Evolutionary conservation across 306 rosid genomes (phyloP).

Genomic region (Cucumis hystrix): DNA sequence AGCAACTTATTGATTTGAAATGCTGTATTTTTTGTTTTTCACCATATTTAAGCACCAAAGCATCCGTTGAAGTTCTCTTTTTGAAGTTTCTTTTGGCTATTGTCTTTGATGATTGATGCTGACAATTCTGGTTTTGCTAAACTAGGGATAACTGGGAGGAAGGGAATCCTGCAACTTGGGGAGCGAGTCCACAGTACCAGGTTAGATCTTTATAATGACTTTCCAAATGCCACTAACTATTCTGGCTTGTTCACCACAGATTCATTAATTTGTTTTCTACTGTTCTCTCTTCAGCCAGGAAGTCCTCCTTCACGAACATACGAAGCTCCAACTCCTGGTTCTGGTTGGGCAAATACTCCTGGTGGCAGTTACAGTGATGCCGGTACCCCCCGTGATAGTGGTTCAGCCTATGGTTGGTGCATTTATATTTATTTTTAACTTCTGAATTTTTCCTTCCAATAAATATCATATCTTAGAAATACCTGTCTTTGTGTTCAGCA

Average conservation of each 20-base stretch:
- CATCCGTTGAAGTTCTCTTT: background rate
- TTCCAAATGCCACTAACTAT: background rate
- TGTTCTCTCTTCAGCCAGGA: constrained; percentile 50
- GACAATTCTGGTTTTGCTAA: constrained; percentile 11
- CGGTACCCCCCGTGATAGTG: constrained; percentile 73
- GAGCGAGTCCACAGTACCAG: constrained; percentile 91
- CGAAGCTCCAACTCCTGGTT: constrained; percentile 99
- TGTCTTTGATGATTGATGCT: constrained; percentile 8
- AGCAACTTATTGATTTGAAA: background rate
- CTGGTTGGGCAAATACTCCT: constrained; percentile 94
- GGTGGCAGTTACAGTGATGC: constrained; percentile 90
- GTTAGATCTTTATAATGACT: constrained; percentile 19
- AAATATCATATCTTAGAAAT: background rate
- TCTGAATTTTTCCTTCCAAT: background rate
- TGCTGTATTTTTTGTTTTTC: background rate
- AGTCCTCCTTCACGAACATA: constrained; percentile 86
- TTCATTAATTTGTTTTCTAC: background rate
- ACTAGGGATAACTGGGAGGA: constrained; percentile 97
- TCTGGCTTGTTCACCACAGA: background rate
- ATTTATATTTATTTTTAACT: background rate
- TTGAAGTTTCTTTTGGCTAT: too few species aligned
- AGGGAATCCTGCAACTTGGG: constrained; percentile 97
- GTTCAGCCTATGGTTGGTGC: constrained; percentile 56
- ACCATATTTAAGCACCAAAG: background rate
- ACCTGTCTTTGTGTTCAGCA: constrained; percentile 35